Conservation (phyloP, 345 rosid genomes). For the Populus simonii region DNA sequence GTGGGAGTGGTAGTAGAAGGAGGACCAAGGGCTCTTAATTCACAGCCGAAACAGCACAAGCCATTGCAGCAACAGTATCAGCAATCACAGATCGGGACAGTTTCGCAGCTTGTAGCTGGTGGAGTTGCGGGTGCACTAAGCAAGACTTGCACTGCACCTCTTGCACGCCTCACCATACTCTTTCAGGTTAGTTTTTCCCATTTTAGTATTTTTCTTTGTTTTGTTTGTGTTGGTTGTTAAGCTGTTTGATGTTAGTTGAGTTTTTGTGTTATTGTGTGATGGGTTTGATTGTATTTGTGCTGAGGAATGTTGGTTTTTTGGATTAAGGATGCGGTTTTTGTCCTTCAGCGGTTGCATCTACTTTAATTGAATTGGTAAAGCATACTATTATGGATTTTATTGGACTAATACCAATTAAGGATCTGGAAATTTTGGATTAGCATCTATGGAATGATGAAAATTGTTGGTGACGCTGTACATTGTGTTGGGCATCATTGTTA, state of each 20-base stretch:
- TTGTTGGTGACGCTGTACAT: neutral
- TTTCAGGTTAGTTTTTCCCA: slow-evolving; percentile 20
- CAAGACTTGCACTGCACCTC: slow-evolving; percentile 35
- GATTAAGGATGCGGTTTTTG: neutral
- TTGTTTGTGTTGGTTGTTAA: neutral
- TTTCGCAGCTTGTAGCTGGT: slow-evolving; percentile 28
- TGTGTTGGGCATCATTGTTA: neutral
- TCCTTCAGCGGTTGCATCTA: neutral
- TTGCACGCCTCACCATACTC: slow-evolving; percentile 36
- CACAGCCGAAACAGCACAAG: slow-evolving; percentile 16
- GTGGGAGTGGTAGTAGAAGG: slow-evolving; percentile 66
- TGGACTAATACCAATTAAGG: neutral
- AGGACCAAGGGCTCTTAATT: slow-evolving; percentile 25
- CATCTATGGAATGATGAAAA: neutral
- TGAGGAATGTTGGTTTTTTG: neutral
- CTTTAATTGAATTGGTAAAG: neutral
- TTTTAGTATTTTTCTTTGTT: neutral
- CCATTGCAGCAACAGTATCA: slow-evolving; percentile 9
- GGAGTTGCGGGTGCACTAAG: slow-evolving; percentile 35
- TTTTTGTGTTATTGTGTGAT: neutral
- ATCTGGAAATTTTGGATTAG: neutral
- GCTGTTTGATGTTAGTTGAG: neutral
- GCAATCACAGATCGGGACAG: slow-evolving; percentile 30
- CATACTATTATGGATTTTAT: neutral
- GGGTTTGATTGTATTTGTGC: neutral